phyloP scores from a whole-genome alignment of 2,329 filamentous ascomycete species.

The Phoma sp. region DNA sequence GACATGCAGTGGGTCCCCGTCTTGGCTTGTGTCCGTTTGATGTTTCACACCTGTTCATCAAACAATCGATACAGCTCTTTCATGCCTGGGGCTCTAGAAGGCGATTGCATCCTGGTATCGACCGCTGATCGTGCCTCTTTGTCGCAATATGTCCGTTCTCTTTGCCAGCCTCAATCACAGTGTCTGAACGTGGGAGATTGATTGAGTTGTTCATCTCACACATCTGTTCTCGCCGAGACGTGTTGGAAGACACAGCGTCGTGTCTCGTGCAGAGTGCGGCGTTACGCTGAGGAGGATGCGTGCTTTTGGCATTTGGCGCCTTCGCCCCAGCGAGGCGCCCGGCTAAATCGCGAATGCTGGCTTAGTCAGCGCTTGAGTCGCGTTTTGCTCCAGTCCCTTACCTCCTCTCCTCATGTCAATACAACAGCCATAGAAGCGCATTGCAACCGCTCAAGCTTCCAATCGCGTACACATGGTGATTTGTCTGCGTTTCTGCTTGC shows the following conservation, averaged over 20 bases:
- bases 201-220: background rate
- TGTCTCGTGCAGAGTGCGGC: slow-evolving; percentile 2
- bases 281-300: slow-evolving; percentile 9
- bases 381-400: background rate
- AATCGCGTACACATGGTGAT: too few species aligned
- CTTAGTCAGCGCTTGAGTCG: background rate
- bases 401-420: background rate
- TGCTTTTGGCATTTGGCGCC: background rate
- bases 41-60: slow-evolving; percentile 16
- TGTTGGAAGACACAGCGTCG: background rate
- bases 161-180: background rate
- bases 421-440: too few species aligned
- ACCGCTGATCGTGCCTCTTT: slow-evolving; percentile 10
- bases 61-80: slow-evolving; percentile 12
- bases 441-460: too few species aligned
- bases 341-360: slow-evolving; percentile 5
- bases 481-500: too few species aligned
- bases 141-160: slow-evolving; percentile 2
- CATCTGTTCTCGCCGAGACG: background rate
- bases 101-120: background rate
- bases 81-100: slow-evolving; percentile 3
- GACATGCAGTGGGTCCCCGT: slow-evolving; percentile 3
- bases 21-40: slow-evolving; percentile 8
- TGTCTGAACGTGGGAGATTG: background rate
- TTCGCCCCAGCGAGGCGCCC: slow-evolving; percentile 5